These are phyloP conservation scores for Epichloe glyceriae DNA, from an alignment of 2,329 filamentous ascomycete genomes.

Conservation along the genomic window DNA sequence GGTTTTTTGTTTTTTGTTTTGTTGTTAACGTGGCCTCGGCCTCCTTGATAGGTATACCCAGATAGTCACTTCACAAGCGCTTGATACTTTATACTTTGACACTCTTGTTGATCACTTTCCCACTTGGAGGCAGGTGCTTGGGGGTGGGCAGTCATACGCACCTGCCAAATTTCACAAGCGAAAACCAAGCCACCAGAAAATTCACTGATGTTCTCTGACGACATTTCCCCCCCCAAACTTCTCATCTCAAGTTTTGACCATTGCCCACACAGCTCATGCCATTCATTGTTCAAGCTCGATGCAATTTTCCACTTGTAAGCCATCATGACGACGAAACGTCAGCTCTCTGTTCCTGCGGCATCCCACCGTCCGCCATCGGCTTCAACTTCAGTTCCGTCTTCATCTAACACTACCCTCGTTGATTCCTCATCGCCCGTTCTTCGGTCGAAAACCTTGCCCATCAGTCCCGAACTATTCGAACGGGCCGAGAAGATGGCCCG, in stretches of 20 bases:
- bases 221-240: too few relatives aligned
- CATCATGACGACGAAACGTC: conserved; percentile 3
- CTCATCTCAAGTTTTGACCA: too few relatives aligned
- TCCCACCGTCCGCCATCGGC: neutral
- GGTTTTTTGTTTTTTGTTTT: neutral
- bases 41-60: neutral
- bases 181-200: neutral
- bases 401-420: neutral
- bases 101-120: neutral
- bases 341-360: conserved; percentile 4
- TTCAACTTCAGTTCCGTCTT: neutral
- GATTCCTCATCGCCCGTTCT: neutral
- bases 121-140: neutral
- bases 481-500: conserved; percentile 22
- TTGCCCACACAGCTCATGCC: too few relatives aligned
- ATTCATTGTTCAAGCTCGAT: neutral
- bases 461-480: conserved; percentile 8
- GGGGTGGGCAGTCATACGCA: neutral
- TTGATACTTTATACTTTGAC: neutral
- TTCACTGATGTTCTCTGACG: too few relatives aligned
- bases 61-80: neutral
- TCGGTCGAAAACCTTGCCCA: neutral
- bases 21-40: neutral
- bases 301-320: neutral
- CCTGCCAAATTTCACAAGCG: conserved; percentile 1